Base-by-base conservation (phyloP, 2,329 filamentous ascomycete genomes). In the Botrytis porri region DNA sequence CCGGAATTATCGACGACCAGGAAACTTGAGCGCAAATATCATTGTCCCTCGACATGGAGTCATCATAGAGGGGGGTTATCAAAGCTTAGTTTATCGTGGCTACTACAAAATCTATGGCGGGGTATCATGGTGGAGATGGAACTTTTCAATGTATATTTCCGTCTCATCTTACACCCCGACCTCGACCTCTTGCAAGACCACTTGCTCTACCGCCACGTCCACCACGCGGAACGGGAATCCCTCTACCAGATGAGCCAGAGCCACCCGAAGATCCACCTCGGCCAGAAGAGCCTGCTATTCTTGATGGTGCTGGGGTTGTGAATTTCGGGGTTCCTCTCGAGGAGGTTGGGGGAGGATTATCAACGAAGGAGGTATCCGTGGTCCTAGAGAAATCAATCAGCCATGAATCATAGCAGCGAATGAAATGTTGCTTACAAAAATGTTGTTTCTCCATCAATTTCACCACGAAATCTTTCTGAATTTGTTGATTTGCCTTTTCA, bases 361-460 rank as follows among this genome's bases (percentile, higher is more conserved):
- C 94, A 72, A 97, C 89, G 80, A 97, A 98, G 1, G 93, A 93
- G 9, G 92, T 97, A 80, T 97, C 94, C 18, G 93, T 97, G 37
- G 95, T 97, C 87, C 93, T 95, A 77, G 7, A 75, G 75, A 60
- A 29, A 54, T 62, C 25, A 71, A 62, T 77, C 72, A 78, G 75
- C 61, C 20, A 57, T 67, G 35, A 72, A 35, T 10, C 48, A 41
- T 70, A 43, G 61, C 43, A 69, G 54, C 60, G 39, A 41, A 66
- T 54, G 32, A 63, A 60, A 41, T 63, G 25, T 41, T 59, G 83
- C 88, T 82, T 84, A 93, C 90, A 98, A 88, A 79, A 97, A 97
- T 0, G 95, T 97, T 69, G 92, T 92, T 78, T 98, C 95, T 25
- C 83, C 84, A 77, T 90, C 89, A 73, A 83, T 81, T 61, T 83